Percentiles rank a stretch among this genome's conserved stretches.
Evolutionary conservation across 1,284 basidiomycete species (phyloP).

Genomic region (Cerioporus squamosus): DNA sequence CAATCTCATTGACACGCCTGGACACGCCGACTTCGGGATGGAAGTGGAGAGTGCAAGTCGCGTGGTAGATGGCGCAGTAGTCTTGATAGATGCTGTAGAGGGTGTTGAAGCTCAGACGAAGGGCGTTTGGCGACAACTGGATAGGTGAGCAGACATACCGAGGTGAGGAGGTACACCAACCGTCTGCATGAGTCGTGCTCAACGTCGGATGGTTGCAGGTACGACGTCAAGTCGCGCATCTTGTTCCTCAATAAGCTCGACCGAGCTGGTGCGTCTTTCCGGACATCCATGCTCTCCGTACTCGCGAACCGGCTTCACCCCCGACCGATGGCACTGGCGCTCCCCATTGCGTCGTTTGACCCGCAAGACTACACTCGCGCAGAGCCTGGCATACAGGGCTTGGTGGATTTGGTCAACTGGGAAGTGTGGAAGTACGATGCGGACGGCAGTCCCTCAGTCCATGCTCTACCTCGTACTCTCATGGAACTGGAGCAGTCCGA

Average conservation of each 20-base stretch:
- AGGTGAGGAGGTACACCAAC: slow-evolving; percentile 26
- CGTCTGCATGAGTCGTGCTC: background rate
- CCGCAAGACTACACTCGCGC: slow-evolving; percentile 64
- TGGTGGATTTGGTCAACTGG: slow-evolving; percentile 84
- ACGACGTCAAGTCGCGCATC: slow-evolving; percentile 76
- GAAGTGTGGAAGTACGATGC: slow-evolving; percentile 74
- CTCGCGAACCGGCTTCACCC: slow-evolving; percentile 76
- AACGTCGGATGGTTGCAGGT: slow-evolving; percentile 47
- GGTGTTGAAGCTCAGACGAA: slow-evolving; percentile 91
- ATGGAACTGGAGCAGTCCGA: slow-evolving; percentile 45
- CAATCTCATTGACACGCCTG: slow-evolving; percentile 90
- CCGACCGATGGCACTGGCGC: slow-evolving; percentile 70
- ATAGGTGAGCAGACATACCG: slow-evolving; percentile 62
- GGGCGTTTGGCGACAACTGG: slow-evolving; percentile 86
- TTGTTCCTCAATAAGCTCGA: slow-evolving; percentile 91
- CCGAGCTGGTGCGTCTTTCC: slow-evolving; percentile 80
- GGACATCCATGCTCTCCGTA: slow-evolving; percentile 71
- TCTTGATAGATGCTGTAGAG: slow-evolving; percentile 89
- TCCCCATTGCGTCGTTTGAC: slow-evolving; percentile 80
- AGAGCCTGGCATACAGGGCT: slow-evolving; percentile 77
- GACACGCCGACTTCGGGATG: slow-evolving; percentile 94
- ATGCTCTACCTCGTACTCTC: slow-evolving; percentile 56
- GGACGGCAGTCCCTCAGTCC: slow-evolving; percentile 46
- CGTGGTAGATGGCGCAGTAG: slow-evolving; percentile 87
- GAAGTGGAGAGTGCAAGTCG: slow-evolving; percentile 92